Conservation (phyloP, 2,329 filamentous ascomycete genomes). For the Penicillium rolfsii region DNA sequence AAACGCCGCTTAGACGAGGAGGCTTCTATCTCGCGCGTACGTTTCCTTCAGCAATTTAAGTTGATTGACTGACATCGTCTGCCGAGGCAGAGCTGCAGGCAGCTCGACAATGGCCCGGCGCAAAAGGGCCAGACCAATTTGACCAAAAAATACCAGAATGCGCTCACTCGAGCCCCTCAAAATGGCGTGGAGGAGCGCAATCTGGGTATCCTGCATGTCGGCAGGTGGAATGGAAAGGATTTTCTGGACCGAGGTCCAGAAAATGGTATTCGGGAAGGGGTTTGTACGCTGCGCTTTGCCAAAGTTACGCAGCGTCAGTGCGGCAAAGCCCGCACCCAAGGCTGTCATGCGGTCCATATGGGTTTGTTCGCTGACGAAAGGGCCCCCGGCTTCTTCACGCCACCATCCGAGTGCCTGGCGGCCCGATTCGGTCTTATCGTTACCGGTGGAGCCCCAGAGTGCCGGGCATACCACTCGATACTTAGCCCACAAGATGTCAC, state of each 20-base stretch:
- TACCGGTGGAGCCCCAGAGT: slow-evolving; percentile 80
- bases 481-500: slow-evolving; percentile 87
- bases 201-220: slow-evolving; percentile 73
- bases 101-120: slow-evolving; percentile 74
- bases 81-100: slow-evolving; percentile 51
- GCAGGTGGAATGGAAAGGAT: slow-evolving; percentile 74
- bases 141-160: slow-evolving; percentile 81
- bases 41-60: slow-evolving; percentile 45
- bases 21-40: slow-evolving; percentile 42
- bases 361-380: slow-evolving; percentile 68
- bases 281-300: slow-evolving; percentile 68
- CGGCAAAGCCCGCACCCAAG: slow-evolving; percentile 79
- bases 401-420: slow-evolving; percentile 74
- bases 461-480: slow-evolving; percentile 79
- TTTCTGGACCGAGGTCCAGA: slow-evolving; percentile 77
- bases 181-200: slow-evolving; percentile 70
- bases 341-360: slow-evolving; percentile 84
- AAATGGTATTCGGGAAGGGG: slow-evolving; percentile 76
- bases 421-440: slow-evolving; percentile 71
- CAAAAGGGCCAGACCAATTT: slow-evolving; percentile 71
- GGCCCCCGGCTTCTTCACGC: slow-evolving; percentile 55
- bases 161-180: slow-evolving; percentile 72
- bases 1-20: slow-evolving; percentile 35
- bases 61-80: slow-evolving; percentile 44
- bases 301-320: slow-evolving; percentile 82